Evolutionary conservation across 305 asterid genomes (phyloP), one percentile per base, ranked within the genome.

Genomic region (Vinca major): DNA sequence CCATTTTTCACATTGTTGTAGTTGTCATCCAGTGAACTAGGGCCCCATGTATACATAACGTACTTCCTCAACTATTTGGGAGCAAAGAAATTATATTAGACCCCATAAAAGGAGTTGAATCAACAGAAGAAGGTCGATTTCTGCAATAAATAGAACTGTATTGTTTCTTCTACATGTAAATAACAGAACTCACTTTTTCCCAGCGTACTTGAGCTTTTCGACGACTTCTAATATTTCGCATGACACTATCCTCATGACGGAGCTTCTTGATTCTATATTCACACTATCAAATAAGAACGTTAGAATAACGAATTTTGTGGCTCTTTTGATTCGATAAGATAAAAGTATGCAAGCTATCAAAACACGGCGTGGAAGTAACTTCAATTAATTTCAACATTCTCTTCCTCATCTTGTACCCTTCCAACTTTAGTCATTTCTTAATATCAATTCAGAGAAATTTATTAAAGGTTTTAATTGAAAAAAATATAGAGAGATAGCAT

Each of bases 141-240:
- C 5, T 11, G 37, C 36, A 40, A 53, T 16, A 41, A 26, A 13
- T 13, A 3, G 52, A 40, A 4, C 13, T 71, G 39, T 26, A 21
- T 14, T 19, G 13, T 52, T 36, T 39, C 63, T 56, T 39, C 63
- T 39, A 50, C 21, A 4, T 41, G 69, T 68, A 77, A 17, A 50
- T 37, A 75, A 71, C 65, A 78, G 66, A 66, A 75, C 89, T 85
- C 77, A 93, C 99, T 76, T 87, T 93, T 56, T 74, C 89, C 99
- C 99, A 93, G 36, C 70, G 88, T n/a, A 79, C 91, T 80, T 81
- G 91, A 65, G 99, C 99, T 86, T 79, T 93, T 63, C 85, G 76
- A n/a, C 88, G 91, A 77, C 68, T 88, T 78, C 88, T 87, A 70
- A 89, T 88, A 67, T 63, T 80, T 75, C 81, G 82, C 91, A 93